A percentile compares a stretch with the other conserved stretches of the same genome.
Conservation (phyloP, 768 basidiomycete genomes). For the Sutorius australiensis region DNA sequence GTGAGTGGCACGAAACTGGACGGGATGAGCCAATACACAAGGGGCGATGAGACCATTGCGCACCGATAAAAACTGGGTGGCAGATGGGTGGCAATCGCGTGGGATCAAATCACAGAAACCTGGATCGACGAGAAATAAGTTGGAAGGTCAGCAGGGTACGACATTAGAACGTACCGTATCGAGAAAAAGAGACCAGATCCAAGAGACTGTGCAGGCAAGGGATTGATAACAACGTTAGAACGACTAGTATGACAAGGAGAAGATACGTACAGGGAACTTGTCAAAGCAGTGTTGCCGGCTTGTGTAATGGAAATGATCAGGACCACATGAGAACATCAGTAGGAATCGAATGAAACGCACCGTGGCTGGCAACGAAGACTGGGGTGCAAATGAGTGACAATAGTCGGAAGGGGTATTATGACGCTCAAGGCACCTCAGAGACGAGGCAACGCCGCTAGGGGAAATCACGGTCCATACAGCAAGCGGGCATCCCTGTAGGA, state of each 20-base stretch:
- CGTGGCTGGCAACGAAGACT: background rate
- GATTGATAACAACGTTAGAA: background rate
- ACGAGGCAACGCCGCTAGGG: background rate
- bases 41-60: background rate
- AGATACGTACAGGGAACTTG: background rate
- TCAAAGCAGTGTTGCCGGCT: constrained; percentile 12
- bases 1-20: constrained; percentile 1
- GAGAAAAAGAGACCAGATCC: background rate
- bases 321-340: background rate
- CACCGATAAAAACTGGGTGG: constrained; percentile 2
- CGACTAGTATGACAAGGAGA: background rate
- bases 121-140: background rate
- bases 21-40: background rate
- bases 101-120: background rate
- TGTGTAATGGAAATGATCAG: background rate
- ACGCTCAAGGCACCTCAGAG: background rate
- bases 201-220: background rate
- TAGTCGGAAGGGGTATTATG: background rate
- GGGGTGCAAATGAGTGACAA: constrained; percentile 1
- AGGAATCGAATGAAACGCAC: background rate
- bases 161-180: constrained; percentile 1
- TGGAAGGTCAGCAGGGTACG: background rate
- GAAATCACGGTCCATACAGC: background rate
- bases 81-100: background rate
- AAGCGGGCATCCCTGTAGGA: constrained; percentile 1